Evolutionary conservation across 2,329 filamentous ascomycete species (phyloP).

Genomic region (Hymenoscyphus albidus): DNA sequence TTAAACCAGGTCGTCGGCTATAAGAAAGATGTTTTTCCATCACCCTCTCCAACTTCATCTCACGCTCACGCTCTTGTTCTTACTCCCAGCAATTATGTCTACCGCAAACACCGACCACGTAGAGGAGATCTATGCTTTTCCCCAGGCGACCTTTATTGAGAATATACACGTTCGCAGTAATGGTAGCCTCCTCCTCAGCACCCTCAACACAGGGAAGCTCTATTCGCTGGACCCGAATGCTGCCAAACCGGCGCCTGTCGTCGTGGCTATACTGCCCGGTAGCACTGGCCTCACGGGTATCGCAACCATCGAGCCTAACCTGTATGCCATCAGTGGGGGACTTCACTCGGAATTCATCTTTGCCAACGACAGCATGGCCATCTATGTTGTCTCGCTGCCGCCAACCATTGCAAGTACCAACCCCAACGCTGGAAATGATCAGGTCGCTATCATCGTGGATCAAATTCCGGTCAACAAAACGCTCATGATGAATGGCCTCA

Average conservation of each 20-base stretch:
- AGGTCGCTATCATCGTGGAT: too few species aligned
- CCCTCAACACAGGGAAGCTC: not conserved
- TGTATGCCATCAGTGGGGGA: not conserved
- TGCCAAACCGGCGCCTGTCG: not conserved
- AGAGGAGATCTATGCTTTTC: not conserved
- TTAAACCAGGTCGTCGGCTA: not conserved
- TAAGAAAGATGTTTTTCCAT: not conserved
- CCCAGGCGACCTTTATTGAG: not conserved
- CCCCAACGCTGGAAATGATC: too few species aligned
- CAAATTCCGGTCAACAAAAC: too few species aligned
- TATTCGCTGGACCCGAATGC: not conserved
- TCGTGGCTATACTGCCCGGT: not conserved
- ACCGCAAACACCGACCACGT: not conserved
- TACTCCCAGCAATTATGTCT: not conserved
- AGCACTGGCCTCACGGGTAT: not conserved
- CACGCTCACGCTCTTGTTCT: not conserved
- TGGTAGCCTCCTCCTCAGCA: slow-evolving; percentile 5
- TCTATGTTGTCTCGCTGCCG: not conserved
- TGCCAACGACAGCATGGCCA: slow-evolving; percentile 3
- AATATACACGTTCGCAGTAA: not conserved
- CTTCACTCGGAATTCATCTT: slow-evolving; percentile 1
- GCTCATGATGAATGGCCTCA: too few species aligned
- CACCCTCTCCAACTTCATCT: not conserved
- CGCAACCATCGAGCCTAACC: not conserved
- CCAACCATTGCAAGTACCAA: not conserved